Conservation (phyloP, 2,329 filamentous ascomycete species). For the Xylariales sp. region DNA sequence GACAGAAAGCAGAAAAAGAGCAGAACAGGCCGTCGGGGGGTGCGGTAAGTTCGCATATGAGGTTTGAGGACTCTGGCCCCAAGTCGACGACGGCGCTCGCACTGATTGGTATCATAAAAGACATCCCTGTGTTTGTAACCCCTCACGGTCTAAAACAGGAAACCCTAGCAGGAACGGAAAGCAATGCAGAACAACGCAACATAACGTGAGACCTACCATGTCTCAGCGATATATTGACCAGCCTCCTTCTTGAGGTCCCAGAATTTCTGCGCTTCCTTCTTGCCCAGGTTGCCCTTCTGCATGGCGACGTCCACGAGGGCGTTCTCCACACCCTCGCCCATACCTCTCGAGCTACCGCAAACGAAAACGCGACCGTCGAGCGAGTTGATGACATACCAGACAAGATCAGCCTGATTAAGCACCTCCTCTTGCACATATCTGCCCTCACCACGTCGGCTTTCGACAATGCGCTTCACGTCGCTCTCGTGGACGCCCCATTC, state of each 20-base stretch:
- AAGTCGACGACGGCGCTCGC: neutral
- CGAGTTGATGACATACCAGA: conserved; percentile 96
- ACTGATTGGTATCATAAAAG: neutral
- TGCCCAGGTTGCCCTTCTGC: conserved; percentile 82
- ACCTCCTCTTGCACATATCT: conserved; percentile 98
- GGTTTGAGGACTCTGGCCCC: too few species aligned
- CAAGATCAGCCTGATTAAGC: conserved; percentile 83
- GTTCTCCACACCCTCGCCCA: conserved; percentile 93
- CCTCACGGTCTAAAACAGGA: conserved; percentile 1
- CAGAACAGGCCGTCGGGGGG: too few species aligned
- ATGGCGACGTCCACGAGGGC: conserved; percentile 88
- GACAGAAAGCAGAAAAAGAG: too few species aligned
- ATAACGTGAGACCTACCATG: conserved; percentile 44
- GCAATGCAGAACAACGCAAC: too few species aligned
- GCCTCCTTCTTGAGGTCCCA: conserved; percentile 90
- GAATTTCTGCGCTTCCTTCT: conserved; percentile 78
- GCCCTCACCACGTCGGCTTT: conserved; percentile 71
- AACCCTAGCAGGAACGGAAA: too few species aligned
- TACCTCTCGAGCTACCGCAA: conserved; percentile 90
- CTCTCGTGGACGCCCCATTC: conserved; percentile 94
- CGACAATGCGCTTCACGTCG: conserved; percentile 76
- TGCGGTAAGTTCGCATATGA: too few species aligned
- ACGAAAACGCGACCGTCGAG: conserved; percentile 96
- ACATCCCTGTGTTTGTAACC: too few species aligned
- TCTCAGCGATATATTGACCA: conserved; percentile 91